phyloP scores from a whole-genome alignment of 2,329 filamentous ascomycete genomes.

The Plenodomus tracheiphilus region DNA sequence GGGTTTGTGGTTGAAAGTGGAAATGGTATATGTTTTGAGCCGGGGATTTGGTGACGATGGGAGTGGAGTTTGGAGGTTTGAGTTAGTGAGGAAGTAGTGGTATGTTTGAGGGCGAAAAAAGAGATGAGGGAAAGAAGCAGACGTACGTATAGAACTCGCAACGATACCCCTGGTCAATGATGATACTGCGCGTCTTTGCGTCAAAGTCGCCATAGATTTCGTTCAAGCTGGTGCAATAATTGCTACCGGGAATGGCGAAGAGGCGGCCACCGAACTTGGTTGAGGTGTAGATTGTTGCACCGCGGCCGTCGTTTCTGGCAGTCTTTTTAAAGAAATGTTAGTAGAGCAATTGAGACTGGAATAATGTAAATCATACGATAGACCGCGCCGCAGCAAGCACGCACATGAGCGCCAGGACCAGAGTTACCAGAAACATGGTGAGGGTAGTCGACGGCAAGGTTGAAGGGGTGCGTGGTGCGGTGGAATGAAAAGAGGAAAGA shows the following conservation, averaged over 20 bases:
- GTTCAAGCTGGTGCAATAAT: conserved; percentile 18
- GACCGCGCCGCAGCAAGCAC: not conserved
- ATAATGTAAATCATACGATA: not conserved
- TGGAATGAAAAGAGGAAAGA: not conserved
- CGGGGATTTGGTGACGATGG: no score
- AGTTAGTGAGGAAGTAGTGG: no score
- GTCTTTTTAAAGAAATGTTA: not conserved
- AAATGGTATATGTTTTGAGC: no score
- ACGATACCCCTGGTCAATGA: conserved; percentile 14
- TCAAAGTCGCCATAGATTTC: conserved; percentile 25
- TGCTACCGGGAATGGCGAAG: conserved; percentile 11
- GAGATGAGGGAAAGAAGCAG: not conserved
- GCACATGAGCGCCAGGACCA: not conserved
- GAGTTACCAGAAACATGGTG: not conserved
- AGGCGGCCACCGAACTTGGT: conserved; percentile 7
- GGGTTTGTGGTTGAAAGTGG: not conserved
- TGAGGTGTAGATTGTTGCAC: conserved; percentile 16
- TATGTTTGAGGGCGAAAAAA: not conserved
- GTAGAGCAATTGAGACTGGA: not conserved
- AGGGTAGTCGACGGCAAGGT: not conserved
- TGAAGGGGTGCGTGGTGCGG: not conserved
- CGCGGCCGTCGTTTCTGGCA: conserved; percentile 6
- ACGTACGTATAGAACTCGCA: conserved; percentile 28
- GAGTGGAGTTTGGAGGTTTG: no score
- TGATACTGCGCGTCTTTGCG: conserved; percentile 15